A percentile compares a stretch with the other conserved stretches of the same genome.
Conservation (phyloP, 2,329 filamentous ascomycete genomes). For the Colletotrichum plurivorum region DNA sequence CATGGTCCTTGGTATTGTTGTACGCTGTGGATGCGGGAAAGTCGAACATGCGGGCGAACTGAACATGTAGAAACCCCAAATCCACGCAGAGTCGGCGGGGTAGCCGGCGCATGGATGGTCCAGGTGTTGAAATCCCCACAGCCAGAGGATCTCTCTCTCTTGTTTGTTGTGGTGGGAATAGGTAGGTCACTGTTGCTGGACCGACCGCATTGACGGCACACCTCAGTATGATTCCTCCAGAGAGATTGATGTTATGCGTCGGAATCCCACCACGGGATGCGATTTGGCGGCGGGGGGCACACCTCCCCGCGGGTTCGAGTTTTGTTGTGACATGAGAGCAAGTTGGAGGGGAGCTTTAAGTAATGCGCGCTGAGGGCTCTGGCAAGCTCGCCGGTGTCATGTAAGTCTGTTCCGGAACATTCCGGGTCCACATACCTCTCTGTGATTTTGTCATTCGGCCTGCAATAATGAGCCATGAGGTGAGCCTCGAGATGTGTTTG, state of each 20-base stretch:
- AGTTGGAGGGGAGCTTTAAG: no score
- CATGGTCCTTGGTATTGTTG: no score
- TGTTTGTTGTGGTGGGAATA: background rate
- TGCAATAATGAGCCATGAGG: background rate
- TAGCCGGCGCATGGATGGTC: background rate
- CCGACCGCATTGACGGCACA: background rate
- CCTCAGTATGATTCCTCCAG: background rate
- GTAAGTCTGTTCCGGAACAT: slow-evolving; percentile 5
- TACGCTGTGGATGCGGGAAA: no score
- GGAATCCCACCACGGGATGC: no score
- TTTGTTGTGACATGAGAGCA: no score
- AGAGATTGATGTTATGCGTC: background rate
- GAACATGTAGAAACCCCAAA: no score
- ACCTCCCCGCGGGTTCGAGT: no score
- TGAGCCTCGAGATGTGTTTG: no score
- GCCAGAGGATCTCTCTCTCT: background rate
- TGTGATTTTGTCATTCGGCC: background rate
- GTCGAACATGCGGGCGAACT: no score
- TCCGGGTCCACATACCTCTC: slow-evolving; percentile 18
- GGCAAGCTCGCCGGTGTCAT: background rate
- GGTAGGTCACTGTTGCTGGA: background rate
- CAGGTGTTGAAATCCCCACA: background rate
- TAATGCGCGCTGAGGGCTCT: no score
- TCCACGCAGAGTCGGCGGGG: no score
- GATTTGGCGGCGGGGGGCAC: no score